Evolutionary conservation across 306 rosid genomes (phyloP).

Genomic region (Rosa persica): DNA sequence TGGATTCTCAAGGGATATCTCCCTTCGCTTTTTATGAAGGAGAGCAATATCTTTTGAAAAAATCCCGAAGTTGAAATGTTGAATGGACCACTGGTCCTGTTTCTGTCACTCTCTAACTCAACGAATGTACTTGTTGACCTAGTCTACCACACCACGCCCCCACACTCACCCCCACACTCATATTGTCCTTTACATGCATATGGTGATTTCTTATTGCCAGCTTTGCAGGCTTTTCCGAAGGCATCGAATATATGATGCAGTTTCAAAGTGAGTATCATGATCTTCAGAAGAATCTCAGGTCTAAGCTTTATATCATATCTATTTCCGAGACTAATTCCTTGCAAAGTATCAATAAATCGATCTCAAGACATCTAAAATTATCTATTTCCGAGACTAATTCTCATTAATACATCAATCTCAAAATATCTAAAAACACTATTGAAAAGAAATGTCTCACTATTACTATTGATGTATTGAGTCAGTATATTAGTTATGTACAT

Average conservation of each 20-base stretch:
- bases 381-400: no score
- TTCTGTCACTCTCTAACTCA: background rate
- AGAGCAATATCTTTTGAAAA: background rate
- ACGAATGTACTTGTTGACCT: background rate
- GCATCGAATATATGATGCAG: background rate
- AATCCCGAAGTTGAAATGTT: background rate
- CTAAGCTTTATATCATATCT: background rate
- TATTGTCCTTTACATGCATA: background rate
- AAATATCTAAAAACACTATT: background rate
- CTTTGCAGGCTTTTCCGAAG: conserved; percentile 1
- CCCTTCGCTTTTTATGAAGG: background rate
- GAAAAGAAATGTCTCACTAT: background rate
- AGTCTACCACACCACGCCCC: background rate
- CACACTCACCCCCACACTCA: background rate
- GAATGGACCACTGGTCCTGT: background rate
- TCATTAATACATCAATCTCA: background rate
- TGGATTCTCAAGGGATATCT: no score
- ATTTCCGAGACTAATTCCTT: background rate
- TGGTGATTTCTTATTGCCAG: background rate
- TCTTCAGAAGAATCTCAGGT: background rate
- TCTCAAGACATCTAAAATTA: background rate
- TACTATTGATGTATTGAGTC: no score
- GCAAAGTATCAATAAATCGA: no score
- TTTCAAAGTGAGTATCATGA: background rate
- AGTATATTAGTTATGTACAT: background rate